Evolutionary conservation across 164 flowering plant species (phyloP).

Genomic region (Sextonia rubra): DNA sequence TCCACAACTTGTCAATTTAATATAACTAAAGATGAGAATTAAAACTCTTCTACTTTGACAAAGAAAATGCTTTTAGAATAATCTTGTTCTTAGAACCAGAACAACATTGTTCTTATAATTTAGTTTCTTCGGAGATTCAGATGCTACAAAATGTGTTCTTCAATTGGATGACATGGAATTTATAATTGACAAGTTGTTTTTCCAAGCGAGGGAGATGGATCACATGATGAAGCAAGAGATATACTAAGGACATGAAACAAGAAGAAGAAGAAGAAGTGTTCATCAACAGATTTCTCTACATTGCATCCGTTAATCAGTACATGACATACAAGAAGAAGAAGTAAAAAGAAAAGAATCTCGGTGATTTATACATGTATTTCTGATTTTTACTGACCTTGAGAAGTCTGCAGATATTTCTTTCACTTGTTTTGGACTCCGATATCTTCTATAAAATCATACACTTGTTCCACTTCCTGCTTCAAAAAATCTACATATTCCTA

Average conservation of each 20-base stretch:
- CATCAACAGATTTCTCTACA: constrained; percentile 5
- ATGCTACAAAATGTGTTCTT: too few relatives aligned
- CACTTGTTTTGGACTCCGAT: background rate
- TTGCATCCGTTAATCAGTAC: constrained; percentile 8
- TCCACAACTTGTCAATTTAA: background rate
- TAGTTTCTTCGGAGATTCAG: too few relatives aligned
- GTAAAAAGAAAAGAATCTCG: background rate
- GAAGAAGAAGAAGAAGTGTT: background rate
- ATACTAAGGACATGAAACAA: background rate
- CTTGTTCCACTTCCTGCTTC: background rate
- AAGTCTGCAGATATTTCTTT: background rate
- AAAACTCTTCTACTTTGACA: background rate
- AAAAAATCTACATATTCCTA: background rate
- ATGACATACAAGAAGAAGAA: background rate
- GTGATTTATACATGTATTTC: constrained; percentile 8
- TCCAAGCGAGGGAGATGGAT: background rate
- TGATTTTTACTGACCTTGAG: constrained; percentile 6
- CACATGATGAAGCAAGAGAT: background rate
- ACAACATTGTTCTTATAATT: too few relatives aligned
- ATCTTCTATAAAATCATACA: background rate
- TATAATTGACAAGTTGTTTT: too few relatives aligned
- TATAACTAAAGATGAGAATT: background rate
- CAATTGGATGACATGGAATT: too few relatives aligned
- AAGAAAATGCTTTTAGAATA: too few relatives aligned
- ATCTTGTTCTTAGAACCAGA: too few relatives aligned